Conservation (phyloP, 345 rosid species). For the Gossypium arboreum region DNA sequence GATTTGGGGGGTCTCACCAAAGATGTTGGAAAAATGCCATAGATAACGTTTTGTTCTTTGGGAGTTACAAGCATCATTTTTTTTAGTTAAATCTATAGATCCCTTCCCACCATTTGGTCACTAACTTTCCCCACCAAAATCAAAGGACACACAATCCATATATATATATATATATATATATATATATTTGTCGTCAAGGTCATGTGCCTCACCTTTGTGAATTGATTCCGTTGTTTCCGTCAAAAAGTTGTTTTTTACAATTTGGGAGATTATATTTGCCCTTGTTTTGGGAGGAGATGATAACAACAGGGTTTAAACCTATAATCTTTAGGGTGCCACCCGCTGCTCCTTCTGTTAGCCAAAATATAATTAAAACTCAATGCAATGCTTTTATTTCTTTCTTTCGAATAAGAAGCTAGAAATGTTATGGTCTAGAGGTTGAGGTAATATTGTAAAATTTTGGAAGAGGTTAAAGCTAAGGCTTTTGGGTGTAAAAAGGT, state of each 20-base stretch:
- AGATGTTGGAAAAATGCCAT: background rate
- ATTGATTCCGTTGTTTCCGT: background rate
- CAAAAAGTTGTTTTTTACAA: background rate
- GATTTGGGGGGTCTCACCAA: constrained; percentile 35
- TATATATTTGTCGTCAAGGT: background rate
- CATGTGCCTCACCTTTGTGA: background rate
- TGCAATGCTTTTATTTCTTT: too few species aligned
- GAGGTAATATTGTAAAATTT: too few species aligned
- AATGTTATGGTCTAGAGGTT: too few species aligned
- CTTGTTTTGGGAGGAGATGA: too few species aligned
- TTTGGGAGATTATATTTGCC: background rate
- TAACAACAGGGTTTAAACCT: too few species aligned
- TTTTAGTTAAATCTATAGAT: background rate
- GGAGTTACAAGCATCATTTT: background rate
- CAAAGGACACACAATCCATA: background rate
- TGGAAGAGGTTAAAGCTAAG: too few species aligned
- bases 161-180: too few species aligned
- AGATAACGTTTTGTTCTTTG: background rate
- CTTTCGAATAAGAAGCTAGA: too few species aligned
- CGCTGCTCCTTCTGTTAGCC: too few species aligned
- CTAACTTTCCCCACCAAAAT: background rate
- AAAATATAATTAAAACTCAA: too few species aligned
- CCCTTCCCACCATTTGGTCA: background rate
- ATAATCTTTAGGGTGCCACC: too few species aligned
- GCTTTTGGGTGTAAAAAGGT: too few species aligned